Evolutionary conservation across 495 filamentous ascomycete species (phyloP), one percentile per base, ranked within the genome.

Genomic region (Ramalina peruviana): DNA sequence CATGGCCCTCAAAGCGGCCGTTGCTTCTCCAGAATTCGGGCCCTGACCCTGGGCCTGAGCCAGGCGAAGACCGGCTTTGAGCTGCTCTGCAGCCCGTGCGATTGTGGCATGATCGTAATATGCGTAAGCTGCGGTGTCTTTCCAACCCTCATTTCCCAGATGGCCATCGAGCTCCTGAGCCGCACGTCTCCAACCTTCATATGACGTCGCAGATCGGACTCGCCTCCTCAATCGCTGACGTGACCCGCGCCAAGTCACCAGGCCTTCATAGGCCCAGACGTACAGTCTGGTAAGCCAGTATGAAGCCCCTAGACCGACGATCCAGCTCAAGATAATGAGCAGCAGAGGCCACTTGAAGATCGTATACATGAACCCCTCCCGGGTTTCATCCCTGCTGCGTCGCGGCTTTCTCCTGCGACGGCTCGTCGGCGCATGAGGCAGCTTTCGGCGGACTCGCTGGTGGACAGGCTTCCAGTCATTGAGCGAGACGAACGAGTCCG

Each of bases 31-130:
- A 48, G 58, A 36, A 39, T 55, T 25, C 9, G 53, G 47, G 20
- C 45, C 55, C 25, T 60, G 59, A 15, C 59, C 40, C 43, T 70
- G 63, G 43, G 74, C 73, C 49, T 77, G 75, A 12, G 78, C 76
- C 50, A 70, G 69, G 52, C 65, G 59, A 27, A 84, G 71, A 33
- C 70, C 63, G 56, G 65, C 74, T 50, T 68, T 78, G 64, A 97
- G 72, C 65, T 96, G 83, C 15, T 79, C 72, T 54, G 78, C 74
- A 33, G 89, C 86, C 53, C 80, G 78, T 48, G 70, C 75, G 36
- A 97, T 76, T 5, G 88, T 97, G 51, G 79, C 75, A 51, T 79
- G 78, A 63, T 97, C 88, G 60, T 98, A 98, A 67, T 96, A 97
- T 13, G 88, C 92, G 67, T 88, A 97, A 49, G 85, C 87, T 53